phyloP scores from a whole-genome alignment of 1,139 yeast genomes.

The Taphrina betulina region DNA sequence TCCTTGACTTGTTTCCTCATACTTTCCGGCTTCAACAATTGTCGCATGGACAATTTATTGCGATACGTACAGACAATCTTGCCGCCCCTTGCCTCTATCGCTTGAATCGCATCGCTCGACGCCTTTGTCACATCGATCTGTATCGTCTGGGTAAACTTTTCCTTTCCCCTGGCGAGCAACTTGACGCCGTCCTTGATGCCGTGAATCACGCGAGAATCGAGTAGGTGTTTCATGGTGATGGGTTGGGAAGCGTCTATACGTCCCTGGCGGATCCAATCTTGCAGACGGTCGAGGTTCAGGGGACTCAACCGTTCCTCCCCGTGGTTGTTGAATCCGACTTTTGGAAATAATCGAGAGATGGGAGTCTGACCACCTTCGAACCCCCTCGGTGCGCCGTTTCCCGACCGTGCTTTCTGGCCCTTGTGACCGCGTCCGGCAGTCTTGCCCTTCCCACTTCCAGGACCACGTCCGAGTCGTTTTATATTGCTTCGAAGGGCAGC shows the following conservation, averaged over 20 bases:
- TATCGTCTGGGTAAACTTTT: slow-evolving; percentile 53
- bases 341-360: slow-evolving; percentile 81
- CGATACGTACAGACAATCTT: slow-evolving; percentile 71
- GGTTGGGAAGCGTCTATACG: slow-evolving; percentile 57
- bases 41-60: slow-evolving; percentile 53
- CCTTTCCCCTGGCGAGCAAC: slow-evolving; percentile 66
- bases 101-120: slow-evolving; percentile 65
- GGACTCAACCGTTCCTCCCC: slow-evolving; percentile 43
- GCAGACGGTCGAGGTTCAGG: slow-evolving; percentile 62
- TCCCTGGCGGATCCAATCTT: slow-evolving; percentile 47
- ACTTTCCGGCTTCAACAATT: slow-evolving; percentile 73
- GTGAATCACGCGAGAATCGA: slow-evolving; percentile 66
- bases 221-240: slow-evolving; percentile 70
- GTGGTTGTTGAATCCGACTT: slow-evolving; percentile 72
- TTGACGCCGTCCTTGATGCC: slow-evolving; percentile 82
- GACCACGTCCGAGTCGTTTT: slow-evolving; percentile 87
- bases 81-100: slow-evolving; percentile 72
- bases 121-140: slow-evolving; percentile 82
- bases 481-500: slow-evolving; percentile 16
- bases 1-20: slow-evolving; percentile 62
- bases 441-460: slow-evolving; percentile 85
- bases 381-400: slow-evolving; percentile 80
- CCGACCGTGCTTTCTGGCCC: slow-evolving; percentile 88
- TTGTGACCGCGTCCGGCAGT: slow-evolving; percentile 97
- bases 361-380: slow-evolving; percentile 99